phyloP scores from a whole-genome alignment of 352 stramenopile genomes.

The Phytophthora chlamydospora region DNA sequence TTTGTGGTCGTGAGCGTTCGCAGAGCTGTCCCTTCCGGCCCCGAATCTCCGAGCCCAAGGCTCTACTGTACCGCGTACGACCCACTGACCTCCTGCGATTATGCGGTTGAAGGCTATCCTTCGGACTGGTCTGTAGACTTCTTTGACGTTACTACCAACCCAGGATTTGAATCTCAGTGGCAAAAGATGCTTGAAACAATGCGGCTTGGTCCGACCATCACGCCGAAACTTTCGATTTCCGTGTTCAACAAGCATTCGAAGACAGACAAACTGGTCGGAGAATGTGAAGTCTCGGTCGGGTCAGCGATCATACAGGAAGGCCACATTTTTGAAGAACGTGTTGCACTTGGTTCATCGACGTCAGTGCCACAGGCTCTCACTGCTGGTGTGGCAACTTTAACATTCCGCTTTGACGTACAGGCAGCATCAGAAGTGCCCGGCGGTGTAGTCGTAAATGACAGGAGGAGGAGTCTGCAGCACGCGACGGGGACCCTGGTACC shows the following conservation, averaged over 20 bases:
- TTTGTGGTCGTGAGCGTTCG: conserved; percentile 80
- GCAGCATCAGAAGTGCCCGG: conserved; percentile 24
- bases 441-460: not conserved
- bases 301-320: conserved; percentile 78
- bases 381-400: conserved; percentile 50
- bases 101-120: conserved; percentile 71
- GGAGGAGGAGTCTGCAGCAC: not conserved
- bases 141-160: conserved; percentile 54
- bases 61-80: conserved; percentile 89
- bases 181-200: conserved; percentile 52
- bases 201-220: conserved; percentile 62
- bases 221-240: conserved; percentile 67
- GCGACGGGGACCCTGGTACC: conserved; percentile 19
- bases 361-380: conserved; percentile 11
- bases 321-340: conserved; percentile 72
- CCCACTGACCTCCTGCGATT: conserved; percentile 79
- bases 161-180: conserved; percentile 66
- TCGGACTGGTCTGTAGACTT: conserved; percentile 67
- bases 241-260: conserved; percentile 80
- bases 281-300: conserved; percentile 75
- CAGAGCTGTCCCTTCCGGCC: conserved; percentile 45
- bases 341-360: conserved; percentile 49
- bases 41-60: conserved; percentile 18
- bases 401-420: conserved; percentile 70
- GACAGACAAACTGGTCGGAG: conserved; percentile 69